Evolutionary conservation across 441 rosid species (phyloP), one percentile per base, ranked within the genome.

Genomic region (Kokia cookei): DNA sequence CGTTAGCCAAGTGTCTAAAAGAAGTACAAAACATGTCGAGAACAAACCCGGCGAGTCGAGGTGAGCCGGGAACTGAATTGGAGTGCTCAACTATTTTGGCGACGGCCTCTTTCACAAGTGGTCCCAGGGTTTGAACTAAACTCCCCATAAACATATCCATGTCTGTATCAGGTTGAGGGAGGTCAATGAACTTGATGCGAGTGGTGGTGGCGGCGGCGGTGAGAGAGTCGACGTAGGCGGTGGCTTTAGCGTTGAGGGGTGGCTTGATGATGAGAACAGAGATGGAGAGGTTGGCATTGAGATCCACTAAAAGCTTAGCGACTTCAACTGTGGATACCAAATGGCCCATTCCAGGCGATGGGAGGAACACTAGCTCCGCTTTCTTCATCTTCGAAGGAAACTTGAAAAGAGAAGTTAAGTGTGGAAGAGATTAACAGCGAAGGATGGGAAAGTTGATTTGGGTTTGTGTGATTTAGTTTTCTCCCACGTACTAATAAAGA

Each of bases 341-440:
- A 61, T 91, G 94, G 78, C 94, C 96, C 3, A 72, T 80, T n/a
- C 76, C 84, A 1, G 86, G 86, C 5, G 57, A 15, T 1, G 94
- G 94, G 68, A 89, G 62, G 67, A 91, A 80, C 8, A 88, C 76
- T 0, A 91, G 85, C 76, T 88, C 86, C 8, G 79, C 53, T 57
- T 82, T 79, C 82, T 75, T 79, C 79, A 68, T 54, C 50, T 0
- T 22, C 13, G 1, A 1, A 10, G 6, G 35, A 32, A 32, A 32
- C 35, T 4, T 5, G 35, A 32, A 29, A 32, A 32, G 4, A 17
- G 10, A 40, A n/a, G 26, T 5, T 24, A 1, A 1, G 4, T 1
- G 19, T 50, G 60, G 60, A 24, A 27, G 17, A 3, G 54, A 3
- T 15, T 29, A 45, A 24, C 32, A 43, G n/a, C 10, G 26, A 15